phyloP scores from a whole-genome alignment of 192 early-diverging fungal species.

The Backusella parvicylindrica region DNA sequence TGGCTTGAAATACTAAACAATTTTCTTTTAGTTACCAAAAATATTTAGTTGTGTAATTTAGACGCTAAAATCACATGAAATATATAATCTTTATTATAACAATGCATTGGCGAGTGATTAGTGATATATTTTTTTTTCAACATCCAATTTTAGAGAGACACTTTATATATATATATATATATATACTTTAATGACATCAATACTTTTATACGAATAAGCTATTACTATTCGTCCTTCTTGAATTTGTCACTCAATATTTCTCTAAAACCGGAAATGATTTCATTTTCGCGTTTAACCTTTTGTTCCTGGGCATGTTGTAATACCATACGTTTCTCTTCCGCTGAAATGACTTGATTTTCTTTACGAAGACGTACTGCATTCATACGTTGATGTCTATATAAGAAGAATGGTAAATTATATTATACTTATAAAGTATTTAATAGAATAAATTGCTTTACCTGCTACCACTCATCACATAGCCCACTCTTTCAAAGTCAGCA shows the following conservation, averaged over 20 bases:
- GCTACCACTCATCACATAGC: conserved; percentile 97
- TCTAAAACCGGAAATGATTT: conserved; percentile 89
- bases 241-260: conserved; percentile 73
- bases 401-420: not conserved
- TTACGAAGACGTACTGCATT: conserved; percentile 94
- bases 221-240: conserved; percentile 20
- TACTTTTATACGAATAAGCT: not conserved
- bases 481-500: conserved; percentile 76
- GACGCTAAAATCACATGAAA: too few relatives aligned
- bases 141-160: too few relatives aligned
- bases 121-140: too few relatives aligned
- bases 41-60: too few relatives aligned
- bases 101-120: too few relatives aligned
- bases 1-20: too few relatives aligned
- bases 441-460: conserved; percentile 41
- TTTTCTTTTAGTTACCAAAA: too few relatives aligned
- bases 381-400: conserved; percentile 77
- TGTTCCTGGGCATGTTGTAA: conserved; percentile 88
- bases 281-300: conserved; percentile 83
- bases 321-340: conserved; percentile 89
- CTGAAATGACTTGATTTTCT: conserved; percentile 95
- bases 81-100: too few relatives aligned
- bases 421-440: not conserved
- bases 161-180: not conserved
- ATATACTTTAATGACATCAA: not conserved